Percentiles rank a stretch among this genome's conserved stretches.
Conservation (phyloP, 306 rosid species). For the Amphicarpaea edgeworthii region DNA sequence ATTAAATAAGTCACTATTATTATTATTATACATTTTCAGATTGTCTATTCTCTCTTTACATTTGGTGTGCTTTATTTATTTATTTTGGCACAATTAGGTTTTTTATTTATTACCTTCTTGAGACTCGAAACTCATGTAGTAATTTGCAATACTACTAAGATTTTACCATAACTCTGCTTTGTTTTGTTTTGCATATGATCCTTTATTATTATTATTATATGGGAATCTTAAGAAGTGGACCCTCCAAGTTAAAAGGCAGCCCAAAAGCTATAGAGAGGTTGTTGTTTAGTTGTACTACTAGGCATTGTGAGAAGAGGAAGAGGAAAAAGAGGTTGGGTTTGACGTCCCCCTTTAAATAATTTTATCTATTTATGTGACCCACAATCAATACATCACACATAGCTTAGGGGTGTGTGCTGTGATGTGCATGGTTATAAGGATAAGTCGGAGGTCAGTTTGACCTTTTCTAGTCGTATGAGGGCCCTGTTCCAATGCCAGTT, state of each 20-base stretch:
- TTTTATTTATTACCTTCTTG: neutral
- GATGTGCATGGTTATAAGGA: slow-evolving; percentile 34
- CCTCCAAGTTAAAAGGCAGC: neutral
- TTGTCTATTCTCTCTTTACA: neutral
- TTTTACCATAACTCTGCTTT: neutral
- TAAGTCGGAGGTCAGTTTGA: slow-evolving; percentile 52
- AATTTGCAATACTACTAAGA: too few species aligned
- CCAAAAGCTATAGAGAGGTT: neutral
- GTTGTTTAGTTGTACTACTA: neutral
- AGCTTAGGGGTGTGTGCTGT: neutral
- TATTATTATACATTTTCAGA: too few species aligned
- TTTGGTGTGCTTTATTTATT: neutral
- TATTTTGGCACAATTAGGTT: neutral
- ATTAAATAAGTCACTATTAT: too few species aligned
- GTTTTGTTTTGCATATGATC: neutral
- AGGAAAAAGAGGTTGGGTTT: too few species aligned
- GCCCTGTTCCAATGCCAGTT: slow-evolving; percentile 48
- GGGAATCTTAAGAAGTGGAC: slow-evolving; percentile 38
- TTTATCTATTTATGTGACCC: neutral
- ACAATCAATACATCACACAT: too few species aligned
- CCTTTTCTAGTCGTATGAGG: slow-evolving; percentile 41
- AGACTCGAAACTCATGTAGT: neutral
- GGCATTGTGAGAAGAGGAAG: too few species aligned
- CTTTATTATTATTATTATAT: neutral
- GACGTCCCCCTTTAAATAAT: too few species aligned